phyloP scores from a whole-genome alignment of 169 alveolate species.

The Eimeria tenella region DNA sequence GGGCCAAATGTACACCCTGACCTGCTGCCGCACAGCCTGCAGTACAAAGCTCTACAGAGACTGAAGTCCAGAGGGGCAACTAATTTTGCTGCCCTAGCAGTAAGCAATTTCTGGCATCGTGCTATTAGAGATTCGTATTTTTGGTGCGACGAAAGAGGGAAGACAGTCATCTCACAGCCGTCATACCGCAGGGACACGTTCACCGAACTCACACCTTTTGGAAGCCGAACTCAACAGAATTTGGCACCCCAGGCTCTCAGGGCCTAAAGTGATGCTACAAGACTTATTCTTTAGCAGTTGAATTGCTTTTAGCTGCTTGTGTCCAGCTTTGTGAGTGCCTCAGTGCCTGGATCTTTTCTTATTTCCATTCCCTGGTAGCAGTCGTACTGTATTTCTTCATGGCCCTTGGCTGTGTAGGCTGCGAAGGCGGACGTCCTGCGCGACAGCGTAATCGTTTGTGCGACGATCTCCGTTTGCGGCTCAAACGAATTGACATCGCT shows the following conservation, averaged over 20 bases:
- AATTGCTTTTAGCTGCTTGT: not conserved
- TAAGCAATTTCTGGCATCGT: not conserved
- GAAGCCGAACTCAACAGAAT: not conserved
- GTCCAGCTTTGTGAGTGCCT: not conserved
- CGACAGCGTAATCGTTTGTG: constrained; percentile 91
- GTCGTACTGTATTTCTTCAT: not conserved
- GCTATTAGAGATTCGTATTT: too few relatives aligned
- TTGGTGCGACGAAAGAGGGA: too few relatives aligned
- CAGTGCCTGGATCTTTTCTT: not conserved
- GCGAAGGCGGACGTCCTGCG: constrained; percentile 86
- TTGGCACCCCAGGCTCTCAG: too few relatives aligned
- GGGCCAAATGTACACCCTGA: constrained; percentile 95
- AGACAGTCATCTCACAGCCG: too few relatives aligned
- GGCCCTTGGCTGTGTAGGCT: constrained; percentile 46
- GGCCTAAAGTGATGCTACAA: too few relatives aligned
- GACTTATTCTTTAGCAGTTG: too few relatives aligned
- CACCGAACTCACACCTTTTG: too few relatives aligned
- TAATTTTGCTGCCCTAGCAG: constrained; percentile 70
- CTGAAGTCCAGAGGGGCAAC: constrained; percentile 80
- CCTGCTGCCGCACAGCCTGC: constrained; percentile 90
- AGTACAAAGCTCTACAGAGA: constrained; percentile 88
- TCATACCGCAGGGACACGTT: too few relatives aligned
- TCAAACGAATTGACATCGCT: constrained; percentile 88
- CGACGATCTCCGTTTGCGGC: constrained; percentile 94
- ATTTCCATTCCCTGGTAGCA: not conserved